Evolutionary conservation across 345 rosid genomes (phyloP).

Genomic region (Linum lewisii): DNA sequence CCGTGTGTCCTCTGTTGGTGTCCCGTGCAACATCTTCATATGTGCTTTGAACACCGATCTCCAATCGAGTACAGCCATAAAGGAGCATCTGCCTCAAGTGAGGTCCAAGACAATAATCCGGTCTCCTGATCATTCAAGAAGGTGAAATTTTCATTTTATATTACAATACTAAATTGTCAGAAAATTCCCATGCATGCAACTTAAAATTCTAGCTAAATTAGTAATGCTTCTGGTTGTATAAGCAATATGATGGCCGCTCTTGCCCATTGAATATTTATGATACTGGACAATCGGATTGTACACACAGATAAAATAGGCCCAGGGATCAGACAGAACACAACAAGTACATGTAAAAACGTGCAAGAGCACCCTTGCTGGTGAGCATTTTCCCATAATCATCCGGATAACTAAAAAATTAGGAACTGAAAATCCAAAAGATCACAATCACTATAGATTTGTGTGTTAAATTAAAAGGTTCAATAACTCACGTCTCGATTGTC

Average conservation of each 20-base stretch:
- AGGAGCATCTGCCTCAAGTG: conserved; percentile 94
- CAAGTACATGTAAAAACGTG: not conserved
- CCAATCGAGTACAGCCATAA: conserved; percentile 93
- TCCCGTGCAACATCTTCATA: conserved; percentile 98
- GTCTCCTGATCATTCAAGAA: conserved; percentile 50
- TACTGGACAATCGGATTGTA: no score
- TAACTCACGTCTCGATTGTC: conserved; percentile 96
- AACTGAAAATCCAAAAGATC: no score
- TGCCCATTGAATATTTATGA: not conserved
- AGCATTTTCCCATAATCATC: no score
- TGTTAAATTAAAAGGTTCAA: not conserved
- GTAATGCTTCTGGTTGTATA: not conserved
- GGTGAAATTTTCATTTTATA: conserved; percentile 2
- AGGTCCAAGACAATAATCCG: conserved; percentile 97
- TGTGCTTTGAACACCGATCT: conserved; percentile 99
- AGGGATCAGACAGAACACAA: not conserved
- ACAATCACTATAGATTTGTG: conserved; percentile 1
- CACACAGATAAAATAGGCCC: not conserved
- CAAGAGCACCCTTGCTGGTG: no score
- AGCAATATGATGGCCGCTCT: not conserved
- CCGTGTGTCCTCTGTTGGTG: conserved; percentile 96
- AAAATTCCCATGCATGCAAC: no score
- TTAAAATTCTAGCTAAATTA: not conserved
- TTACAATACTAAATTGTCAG: not conserved
- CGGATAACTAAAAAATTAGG: no score